Conservation (phyloP, 2,329 filamentous ascomycete species). For the Fusarium paranaense region DNA sequence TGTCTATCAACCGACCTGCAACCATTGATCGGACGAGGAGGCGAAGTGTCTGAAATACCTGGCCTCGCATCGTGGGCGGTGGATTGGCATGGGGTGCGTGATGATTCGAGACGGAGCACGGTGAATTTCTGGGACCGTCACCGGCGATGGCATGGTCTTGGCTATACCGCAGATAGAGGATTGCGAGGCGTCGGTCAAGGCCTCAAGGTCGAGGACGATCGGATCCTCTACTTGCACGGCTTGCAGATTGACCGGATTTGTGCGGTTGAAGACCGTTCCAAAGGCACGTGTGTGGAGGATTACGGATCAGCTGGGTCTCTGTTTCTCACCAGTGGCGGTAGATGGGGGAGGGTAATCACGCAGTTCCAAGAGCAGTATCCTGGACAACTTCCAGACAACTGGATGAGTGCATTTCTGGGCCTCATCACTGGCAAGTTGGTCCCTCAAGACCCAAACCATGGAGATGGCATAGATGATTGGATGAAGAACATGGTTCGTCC, state of each 20-base stretch:
- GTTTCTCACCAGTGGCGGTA: background rate
- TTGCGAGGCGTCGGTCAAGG: background rate
- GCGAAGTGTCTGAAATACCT: slow-evolving; percentile 14
- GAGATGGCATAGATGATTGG: background rate
- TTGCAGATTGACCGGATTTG: background rate
- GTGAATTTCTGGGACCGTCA: background rate
- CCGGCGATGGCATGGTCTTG: background rate
- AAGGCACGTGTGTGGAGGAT: background rate
- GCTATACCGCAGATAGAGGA: background rate
- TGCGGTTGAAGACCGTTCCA: background rate
- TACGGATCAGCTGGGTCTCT: background rate
- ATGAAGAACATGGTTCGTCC: background rate
- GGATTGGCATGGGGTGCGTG: background rate
- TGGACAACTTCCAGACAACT: background rate
- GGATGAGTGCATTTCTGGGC: background rate
- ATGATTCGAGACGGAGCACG: background rate
- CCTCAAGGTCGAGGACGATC: background rate
- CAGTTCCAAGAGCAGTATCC: background rate
- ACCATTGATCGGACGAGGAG: slow-evolving; percentile 1
- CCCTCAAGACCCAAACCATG: background rate
- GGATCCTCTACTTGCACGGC: background rate
- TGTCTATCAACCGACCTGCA: background rate
- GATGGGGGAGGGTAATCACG: background rate
- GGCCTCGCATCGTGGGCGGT: slow-evolving; percentile 1
- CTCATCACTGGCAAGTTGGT: background rate